Base-by-base conservation (phyloP, 2,329 filamentous ascomycete genomes). In the Sclerotinia trifoliorum region DNA sequence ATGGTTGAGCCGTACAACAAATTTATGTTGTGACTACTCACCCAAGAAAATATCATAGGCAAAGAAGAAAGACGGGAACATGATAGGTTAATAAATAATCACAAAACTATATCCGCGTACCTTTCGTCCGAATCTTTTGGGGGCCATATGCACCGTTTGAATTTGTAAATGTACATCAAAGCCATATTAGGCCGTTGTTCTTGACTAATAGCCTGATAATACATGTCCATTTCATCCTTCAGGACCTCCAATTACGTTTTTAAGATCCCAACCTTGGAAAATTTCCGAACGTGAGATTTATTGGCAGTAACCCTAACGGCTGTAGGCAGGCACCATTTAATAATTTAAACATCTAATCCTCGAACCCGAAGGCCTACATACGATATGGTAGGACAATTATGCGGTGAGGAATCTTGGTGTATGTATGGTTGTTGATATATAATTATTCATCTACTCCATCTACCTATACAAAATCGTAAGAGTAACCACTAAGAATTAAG, bases 1-100 rank as follows among this genome's bases (percentile, higher is more conserved):
- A 11, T 51, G 19, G 46, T 35, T 46, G 46, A 51, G 60, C 32
- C 51, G 60, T 63, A 63, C 46, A 21, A 63, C 60, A 11, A 13
- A 62, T 13, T 11, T 13, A 62, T 62, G 58, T 35, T 51, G 58
- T 49, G 29, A 35, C 26, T 39, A 10, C 21, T 4, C 10, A 7
- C 6, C 26, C 52, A 55, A 35, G 26, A 21, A 17, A 35, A 13
- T 8, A 35, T 39, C 35, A 19, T 35, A 29, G 19, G 24, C 24
- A 19, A 46, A 48, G 11, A 48, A 35, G 26, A 19, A 61, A 35
- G 29, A 61, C n/a, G 44, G 1, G 44, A 24, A 61, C 39, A 35
- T 61, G 44, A 61, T 61, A 49, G 58, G 58, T 49, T 32, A 6
- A 49, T 17, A 7, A 17, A 11, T 19, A 42, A 44, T 35, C 5